Evolutionary conservation across 2,329 filamentous ascomycete genomes (phyloP).

Genomic region (Aspergillus sp.): DNA sequence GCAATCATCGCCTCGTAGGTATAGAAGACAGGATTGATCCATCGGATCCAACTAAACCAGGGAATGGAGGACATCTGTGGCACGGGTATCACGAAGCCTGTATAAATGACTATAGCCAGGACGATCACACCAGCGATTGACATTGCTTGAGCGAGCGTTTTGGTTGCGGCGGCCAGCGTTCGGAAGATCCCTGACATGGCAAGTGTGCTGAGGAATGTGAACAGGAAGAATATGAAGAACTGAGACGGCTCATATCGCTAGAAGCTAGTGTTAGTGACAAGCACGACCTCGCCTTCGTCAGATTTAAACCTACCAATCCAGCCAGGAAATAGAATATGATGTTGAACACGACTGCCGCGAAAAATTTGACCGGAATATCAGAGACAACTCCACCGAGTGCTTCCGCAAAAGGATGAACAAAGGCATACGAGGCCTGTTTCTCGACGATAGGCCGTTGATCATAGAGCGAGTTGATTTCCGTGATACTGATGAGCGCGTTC

Average conservation of each 20-base stretch:
- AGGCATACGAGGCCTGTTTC: constrained; percentile 82
- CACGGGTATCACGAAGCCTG: constrained; percentile 63
- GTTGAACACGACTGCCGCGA: constrained; percentile 74
- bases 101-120: constrained; percentile 63
- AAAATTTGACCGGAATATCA: constrained; percentile 81
- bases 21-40: constrained; percentile 65
- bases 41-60: constrained; percentile 69
- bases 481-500: constrained; percentile 63
- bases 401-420: constrained; percentile 88
- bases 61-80: constrained; percentile 51
- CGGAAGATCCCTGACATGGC: constrained; percentile 61
- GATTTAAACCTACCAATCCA: constrained; percentile 53
- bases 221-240: constrained; percentile 66
- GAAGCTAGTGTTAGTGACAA: constrained; percentile 13
- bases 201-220: constrained; percentile 60
- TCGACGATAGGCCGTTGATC: constrained; percentile 89
- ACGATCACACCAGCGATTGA: constrained; percentile 54
- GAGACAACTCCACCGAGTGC: constrained; percentile 81
- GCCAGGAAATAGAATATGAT: constrained; percentile 83
- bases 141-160: constrained; percentile 64
- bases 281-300: not conserved
- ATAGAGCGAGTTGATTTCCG: constrained; percentile 81
- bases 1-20: constrained; percentile 61
- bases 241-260: constrained; percentile 37
- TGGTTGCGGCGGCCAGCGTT: constrained; percentile 58